Base-by-base conservation (phyloP, 2,329 filamentous ascomycete species). In the Exophiala sp. region DNA sequence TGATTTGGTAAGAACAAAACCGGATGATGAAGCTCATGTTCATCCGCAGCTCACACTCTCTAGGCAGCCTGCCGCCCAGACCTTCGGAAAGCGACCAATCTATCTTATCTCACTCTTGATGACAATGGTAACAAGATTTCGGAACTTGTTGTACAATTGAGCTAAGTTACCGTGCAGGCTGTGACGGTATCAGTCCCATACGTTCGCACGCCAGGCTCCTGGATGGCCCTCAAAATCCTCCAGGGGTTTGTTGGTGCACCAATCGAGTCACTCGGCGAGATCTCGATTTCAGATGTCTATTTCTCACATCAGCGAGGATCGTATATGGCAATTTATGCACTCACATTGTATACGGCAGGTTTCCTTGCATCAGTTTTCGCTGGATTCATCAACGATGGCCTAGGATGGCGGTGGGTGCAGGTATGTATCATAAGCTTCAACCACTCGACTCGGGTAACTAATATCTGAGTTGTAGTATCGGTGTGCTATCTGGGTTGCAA, bases 401-500 rank as follows among this genome's bases (percentile, higher is more conserved):
- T 24, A 10, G 21, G 41, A 12, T 43, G 41, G 41, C 18, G 4
- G 12, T 43, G 41, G 41, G 41, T 43, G n/a, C 24, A 36, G 34
- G 34, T 36, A 36, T 3, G 34, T 9, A 36, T n/a, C n/a, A n/a
- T n/a, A 11, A 36, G 34, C 9, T 12, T n/a, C n/a, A n/a, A 10
- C 3, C 11, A 36, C 3, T 10, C 34, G 10, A 4, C 3, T 36
- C 34, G 3, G 34, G 34, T 3, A 36, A 4, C 3, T n/a, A 4
- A 3, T 9, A 10, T 36, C 10, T 10, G 34, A 4, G 34, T 36
- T 3, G 10, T 39, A 47, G 32, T 59, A 52, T 32, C 56, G 56
- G 56, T 38, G 38, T 18, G 49, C 52, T 18, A 59, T 57, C 9
- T 56, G 45, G 10, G 41, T 35, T 42, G 47, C 14, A 9, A 45